These are phyloP conservation scores for Thelonectria rubi DNA, from an alignment of 2,329 filamentous ascomycete genomes.

Conservation along the genomic window DNA sequence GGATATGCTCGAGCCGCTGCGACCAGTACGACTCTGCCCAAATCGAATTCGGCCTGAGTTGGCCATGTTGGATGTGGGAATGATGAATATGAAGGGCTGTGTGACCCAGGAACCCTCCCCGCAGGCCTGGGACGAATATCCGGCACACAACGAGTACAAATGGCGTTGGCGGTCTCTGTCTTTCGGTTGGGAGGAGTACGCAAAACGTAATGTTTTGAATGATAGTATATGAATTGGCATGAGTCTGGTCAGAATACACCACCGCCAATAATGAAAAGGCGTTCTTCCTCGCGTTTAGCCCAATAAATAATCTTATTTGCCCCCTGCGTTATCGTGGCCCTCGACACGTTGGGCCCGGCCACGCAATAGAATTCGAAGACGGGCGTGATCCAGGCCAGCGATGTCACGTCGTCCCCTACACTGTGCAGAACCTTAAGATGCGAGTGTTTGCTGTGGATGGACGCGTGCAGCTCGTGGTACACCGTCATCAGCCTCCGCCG, in stretches of 20 bases:
- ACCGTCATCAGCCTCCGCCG: conserved; percentile 80
- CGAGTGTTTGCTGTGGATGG: conserved; percentile 84
- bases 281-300: conserved; percentile 90
- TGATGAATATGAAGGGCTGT: conserved; percentile 10
- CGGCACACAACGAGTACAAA: conserved; percentile 34
- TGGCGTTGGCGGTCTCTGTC: conserved; percentile 38
- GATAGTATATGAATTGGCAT: conserved; percentile 30
- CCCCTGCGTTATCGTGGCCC: conserved; percentile 77
- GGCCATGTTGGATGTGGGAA: neutral
- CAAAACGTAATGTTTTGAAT: conserved; percentile 29
- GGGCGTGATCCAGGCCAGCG: conserved; percentile 90
- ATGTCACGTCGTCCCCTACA: conserved; percentile 77
- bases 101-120: conserved; percentile 13
- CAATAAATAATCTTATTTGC: conserved; percentile 92
- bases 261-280: conserved; percentile 97
- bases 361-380: conserved; percentile 95
- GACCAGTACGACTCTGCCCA: conserved; percentile 28
- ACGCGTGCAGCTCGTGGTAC: conserved; percentile 85
- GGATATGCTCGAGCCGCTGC: conserved; percentile 26
- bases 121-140: conserved; percentile 14
- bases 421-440: conserved; percentile 88
- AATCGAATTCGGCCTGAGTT: conserved; percentile 22
- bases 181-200: conserved; percentile 26
- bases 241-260: conserved; percentile 71
- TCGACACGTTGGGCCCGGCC: conserved; percentile 76